A percentile compares a stretch with the other conserved stretches of the same genome.
Conservation (phyloP, 2,329 filamentous ascomycete species). For the Myriosclerotinia duriaeana region DNA sequence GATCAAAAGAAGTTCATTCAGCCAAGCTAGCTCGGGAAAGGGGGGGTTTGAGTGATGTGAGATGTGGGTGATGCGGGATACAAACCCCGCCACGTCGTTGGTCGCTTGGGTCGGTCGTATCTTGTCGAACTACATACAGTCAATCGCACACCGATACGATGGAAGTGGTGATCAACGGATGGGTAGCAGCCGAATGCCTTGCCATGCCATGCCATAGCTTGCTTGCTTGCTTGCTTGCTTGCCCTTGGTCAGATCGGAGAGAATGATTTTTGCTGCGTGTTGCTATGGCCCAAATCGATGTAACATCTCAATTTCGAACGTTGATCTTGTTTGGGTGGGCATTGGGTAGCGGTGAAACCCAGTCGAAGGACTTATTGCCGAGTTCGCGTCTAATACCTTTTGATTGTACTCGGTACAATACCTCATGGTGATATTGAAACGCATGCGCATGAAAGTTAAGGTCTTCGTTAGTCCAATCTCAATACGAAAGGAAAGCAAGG, state of each 20-base stretch:
- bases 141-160: background rate
- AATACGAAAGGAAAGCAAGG: background rate
- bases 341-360: conserved; percentile 13
- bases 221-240: no score
- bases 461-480: background rate
- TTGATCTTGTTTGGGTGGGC: background rate
- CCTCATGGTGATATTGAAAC: background rate
- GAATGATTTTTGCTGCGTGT: conserved; percentile 13
- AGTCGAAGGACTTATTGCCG: background rate
- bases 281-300: conserved; percentile 9
- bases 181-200: background rate
- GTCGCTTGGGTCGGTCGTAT: conserved; percentile 7
- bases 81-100: conserved; percentile 19
- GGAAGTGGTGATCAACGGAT: background rate
- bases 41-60: conserved; percentile 16
- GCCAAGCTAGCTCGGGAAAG: background rate
- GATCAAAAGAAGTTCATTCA: no score
- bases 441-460: conserved; percentile 7
- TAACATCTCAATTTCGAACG: conserved; percentile 19
- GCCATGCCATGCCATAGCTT: background rate
- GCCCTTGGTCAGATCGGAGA: background rate
- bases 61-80: conserved; percentile 1
- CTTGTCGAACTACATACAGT: conserved; percentile 6
- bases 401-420: background rate
- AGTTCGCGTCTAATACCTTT: conserved; percentile 20